Percentiles rank a stretch among this genome's conserved stretches.
Conservation (phyloP, 108 stramenopile genomes). For the Mayamaea pseudoterrestris region DNA sequence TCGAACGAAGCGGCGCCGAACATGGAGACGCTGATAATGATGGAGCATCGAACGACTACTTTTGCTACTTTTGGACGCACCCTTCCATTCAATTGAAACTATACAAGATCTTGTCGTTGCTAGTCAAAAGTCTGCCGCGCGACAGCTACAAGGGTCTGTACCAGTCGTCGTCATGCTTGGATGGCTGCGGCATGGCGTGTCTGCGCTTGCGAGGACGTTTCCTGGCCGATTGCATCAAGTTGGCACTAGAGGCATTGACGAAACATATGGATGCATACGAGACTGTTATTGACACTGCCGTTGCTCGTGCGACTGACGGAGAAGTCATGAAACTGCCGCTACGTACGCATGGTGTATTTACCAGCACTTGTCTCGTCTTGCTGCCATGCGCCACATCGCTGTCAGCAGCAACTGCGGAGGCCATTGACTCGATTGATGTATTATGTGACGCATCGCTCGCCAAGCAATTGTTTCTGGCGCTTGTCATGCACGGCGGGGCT, state of each 20-base stretch:
- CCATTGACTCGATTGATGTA: not conserved
- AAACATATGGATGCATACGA: not conserved
- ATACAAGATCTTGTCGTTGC: not conserved
- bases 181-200: too few relatives aligned
- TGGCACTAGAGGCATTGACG: not conserved
- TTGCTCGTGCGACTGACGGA: not conserved
- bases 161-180: too few relatives aligned
- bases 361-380: not conserved
- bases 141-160: not conserved
- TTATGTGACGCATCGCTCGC: conserved; percentile 14
- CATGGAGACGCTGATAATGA: too few relatives aligned
- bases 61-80: not conserved
- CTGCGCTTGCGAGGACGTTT: not conserved
- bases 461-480: conserved; percentile 27
- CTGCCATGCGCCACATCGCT: too few relatives aligned
- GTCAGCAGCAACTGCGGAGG: not conserved
- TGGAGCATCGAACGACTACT: too few relatives aligned
- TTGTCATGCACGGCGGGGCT: conserved; percentile 30
- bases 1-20: not conserved
- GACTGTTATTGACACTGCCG: not conserved
- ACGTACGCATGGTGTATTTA: not conserved
- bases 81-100: not conserved
- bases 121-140: not conserved
- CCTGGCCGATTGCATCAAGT: not conserved
- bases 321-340: not conserved